Evolutionary conservation across 176 grass and related monocot genomes (phyloP).

Genomic region (Phoenix roebelenii): DNA sequence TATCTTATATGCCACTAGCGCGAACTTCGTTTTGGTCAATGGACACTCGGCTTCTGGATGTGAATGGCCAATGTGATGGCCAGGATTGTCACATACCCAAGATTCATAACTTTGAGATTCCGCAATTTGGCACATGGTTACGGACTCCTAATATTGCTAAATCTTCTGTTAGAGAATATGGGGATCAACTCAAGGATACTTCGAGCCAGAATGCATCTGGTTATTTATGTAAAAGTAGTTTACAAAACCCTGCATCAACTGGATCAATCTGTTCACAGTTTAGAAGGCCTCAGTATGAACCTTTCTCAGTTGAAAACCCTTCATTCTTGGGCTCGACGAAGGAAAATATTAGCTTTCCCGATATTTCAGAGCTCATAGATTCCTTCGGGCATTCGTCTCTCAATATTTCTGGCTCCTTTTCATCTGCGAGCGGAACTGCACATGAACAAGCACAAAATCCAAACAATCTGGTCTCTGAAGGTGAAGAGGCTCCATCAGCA

Average conservation of each 20-base stretch:
- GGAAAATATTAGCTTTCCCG: constrained; percentile 95
- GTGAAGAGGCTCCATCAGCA: constrained; percentile 31
- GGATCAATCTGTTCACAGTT: constrained; percentile 31
- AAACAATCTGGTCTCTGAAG: constrained; percentile 30
- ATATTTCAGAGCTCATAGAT: constrained; percentile 86
- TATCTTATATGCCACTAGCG: constrained; percentile 56
- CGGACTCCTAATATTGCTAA: constrained; percentile 37
- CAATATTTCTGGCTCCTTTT: constrained; percentile 55
- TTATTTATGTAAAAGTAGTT: constrained; percentile 46
- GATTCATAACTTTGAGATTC: no score
- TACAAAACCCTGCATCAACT: constrained; percentile 45
- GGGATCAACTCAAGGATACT: constrained; percentile 37
- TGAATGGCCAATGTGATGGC: no score
- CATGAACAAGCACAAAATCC: constrained; percentile 54
- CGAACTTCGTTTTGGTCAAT: constrained; percentile 54
- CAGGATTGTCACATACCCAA: no score
- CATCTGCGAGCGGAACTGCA: constrained; percentile 53
- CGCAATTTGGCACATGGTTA: no score
- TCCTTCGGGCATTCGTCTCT: constrained; percentile 45
- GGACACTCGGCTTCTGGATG: constrained; percentile 8
- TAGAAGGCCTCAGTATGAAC: constrained; percentile 57
- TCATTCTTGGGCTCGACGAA: constrained; percentile 42
- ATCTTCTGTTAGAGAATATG: constrained; percentile 31
- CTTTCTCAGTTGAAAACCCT: constrained; percentile 47
- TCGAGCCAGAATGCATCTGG: constrained; percentile 45